Evolutionary conservation across 208 protist genomes (phyloP).

Genomic region (Crithidia mellificae): DNA sequence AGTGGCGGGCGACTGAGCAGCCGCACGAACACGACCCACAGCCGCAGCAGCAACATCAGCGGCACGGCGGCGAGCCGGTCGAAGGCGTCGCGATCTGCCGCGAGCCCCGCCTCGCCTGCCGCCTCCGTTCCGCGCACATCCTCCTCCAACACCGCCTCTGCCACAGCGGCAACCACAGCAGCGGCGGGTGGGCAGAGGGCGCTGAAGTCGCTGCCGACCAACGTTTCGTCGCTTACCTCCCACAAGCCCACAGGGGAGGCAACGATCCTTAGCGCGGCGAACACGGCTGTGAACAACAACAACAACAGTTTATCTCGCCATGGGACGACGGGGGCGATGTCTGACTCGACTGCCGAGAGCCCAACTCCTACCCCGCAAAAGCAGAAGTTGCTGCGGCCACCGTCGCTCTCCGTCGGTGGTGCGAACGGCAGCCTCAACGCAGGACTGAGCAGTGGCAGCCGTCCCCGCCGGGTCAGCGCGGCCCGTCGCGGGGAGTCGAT

Average conservation of each 20-base stretch:
- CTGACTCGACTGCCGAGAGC: not conserved
- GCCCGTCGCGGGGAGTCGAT: conserved; percentile 35
- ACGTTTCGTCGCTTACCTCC: not conserved
- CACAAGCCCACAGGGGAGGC: not conserved
- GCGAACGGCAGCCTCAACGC: not conserved
- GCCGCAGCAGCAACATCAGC: not conserved
- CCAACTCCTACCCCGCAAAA: conserved; percentile 2
- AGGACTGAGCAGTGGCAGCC: conserved; percentile 12
- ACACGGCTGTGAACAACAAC: not conserved
- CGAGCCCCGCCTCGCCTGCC: not conserved
- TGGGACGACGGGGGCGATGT: not conserved
- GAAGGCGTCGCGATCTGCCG: not conserved
- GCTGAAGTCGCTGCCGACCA: conserved; percentile 9
- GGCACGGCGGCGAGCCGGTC: not conserved
- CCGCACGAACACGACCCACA: not conserved
- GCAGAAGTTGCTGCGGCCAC: conserved; percentile 4
- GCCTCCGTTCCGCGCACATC: not conserved
- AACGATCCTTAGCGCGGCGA: too few relatives aligned
- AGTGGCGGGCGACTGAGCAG: not conserved
- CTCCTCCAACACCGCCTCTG: too few relatives aligned
- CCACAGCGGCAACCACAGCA: not conserved
- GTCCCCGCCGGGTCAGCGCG: conserved; percentile 18
- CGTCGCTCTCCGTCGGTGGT: conserved; percentile 11
- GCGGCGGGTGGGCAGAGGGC: not conserved
- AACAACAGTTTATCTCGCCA: not conserved